These are phyloP conservation scores for Pythium dissimile DNA, from an alignment of 352 stramenopile genomes.

Conservation along the genomic window DNA sequence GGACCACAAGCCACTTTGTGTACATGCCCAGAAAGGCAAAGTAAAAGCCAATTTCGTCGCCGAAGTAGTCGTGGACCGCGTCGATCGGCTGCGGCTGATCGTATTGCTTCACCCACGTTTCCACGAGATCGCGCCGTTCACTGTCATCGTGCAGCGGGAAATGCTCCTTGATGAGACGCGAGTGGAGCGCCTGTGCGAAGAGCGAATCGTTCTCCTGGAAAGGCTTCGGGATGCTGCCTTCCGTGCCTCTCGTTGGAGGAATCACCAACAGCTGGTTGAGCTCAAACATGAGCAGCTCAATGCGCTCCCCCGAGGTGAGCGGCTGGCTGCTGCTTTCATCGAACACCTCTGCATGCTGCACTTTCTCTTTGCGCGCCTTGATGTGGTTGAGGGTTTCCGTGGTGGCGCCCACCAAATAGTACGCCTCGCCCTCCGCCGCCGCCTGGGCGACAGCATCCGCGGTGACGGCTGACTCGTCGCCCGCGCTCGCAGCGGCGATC, in stretches of 20 bases:
- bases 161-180: constrained; percentile 57
- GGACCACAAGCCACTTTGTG: constrained; percentile 91
- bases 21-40: constrained; percentile 97
- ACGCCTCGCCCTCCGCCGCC: constrained; percentile 22
- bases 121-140: constrained; percentile 59
- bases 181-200: constrained; percentile 66
- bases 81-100: constrained; percentile 52
- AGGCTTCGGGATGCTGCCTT: constrained; percentile 36
- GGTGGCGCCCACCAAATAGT: constrained; percentile 57
- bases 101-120: constrained; percentile 78
- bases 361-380: constrained; percentile 53
- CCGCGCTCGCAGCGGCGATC: constrained; percentile 1
- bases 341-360: constrained; percentile 37
- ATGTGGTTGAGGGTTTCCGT: constrained; percentile 52
- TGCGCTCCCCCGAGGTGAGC: constrained; percentile 67
- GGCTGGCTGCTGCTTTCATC: constrained; percentile 38
- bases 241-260: constrained; percentile 11
- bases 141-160: constrained; percentile 76
- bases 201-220: constrained; percentile 71
- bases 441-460: background rate
- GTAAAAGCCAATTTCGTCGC: constrained; percentile 95
- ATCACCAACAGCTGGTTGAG: constrained; percentile 52
- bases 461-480: background rate
- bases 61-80: constrained; percentile 71
- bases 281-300: constrained; percentile 76